Conservation (phyloP, 2,329 filamentous ascomycete genomes). For the Westerdykella sp. region DNA sequence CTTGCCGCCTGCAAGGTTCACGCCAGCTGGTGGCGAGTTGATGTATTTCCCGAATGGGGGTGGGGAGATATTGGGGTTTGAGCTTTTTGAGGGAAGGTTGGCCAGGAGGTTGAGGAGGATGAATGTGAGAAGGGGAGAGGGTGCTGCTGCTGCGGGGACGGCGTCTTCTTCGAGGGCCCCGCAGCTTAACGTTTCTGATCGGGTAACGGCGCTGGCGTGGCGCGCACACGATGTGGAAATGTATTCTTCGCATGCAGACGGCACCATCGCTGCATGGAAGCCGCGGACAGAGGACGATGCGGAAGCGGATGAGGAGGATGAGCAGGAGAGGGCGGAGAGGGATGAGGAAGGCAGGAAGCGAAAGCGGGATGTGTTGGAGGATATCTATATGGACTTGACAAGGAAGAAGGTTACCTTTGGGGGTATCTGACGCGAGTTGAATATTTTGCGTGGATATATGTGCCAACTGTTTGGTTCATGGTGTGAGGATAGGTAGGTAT, state of each 20-base stretch:
- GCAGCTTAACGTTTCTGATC: conserved; percentile 22
- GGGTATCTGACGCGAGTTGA: conserved; percentile 2
- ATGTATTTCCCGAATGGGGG: conserved; percentile 72
- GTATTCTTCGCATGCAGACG: conserved; percentile 79
- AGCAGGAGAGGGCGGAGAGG: conserved; percentile 31
- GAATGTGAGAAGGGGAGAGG: conserved; percentile 9
- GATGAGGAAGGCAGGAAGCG: conserved; percentile 41
- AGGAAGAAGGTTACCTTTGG: conserved; percentile 60
- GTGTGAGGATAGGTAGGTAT: no score
- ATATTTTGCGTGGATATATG: no score
- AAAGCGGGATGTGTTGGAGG: conserved; percentile 73
- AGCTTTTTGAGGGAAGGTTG: conserved; percentile 69
- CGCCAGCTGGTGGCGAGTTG: conserved; percentile 54
- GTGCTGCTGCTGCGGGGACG: conserved; percentile 33
- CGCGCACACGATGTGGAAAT: conserved; percentile 63
- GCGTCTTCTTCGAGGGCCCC: conserved; percentile 32
- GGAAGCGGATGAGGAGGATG: conserved; percentile 39
- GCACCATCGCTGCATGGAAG: conserved; percentile 74
- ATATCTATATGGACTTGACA: conserved; percentile 73
- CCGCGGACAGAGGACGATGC: conserved; percentile 51
- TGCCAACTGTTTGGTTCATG: no score
- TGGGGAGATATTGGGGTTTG: conserved; percentile 66
- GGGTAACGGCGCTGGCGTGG: conserved; percentile 74
- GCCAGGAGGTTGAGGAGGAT: conserved; percentile 65
- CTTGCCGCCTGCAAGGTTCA: conserved; percentile 55